Base-by-base conservation (phyloP, 1,139 yeast genomes). In the Pichia sp. region DNA sequence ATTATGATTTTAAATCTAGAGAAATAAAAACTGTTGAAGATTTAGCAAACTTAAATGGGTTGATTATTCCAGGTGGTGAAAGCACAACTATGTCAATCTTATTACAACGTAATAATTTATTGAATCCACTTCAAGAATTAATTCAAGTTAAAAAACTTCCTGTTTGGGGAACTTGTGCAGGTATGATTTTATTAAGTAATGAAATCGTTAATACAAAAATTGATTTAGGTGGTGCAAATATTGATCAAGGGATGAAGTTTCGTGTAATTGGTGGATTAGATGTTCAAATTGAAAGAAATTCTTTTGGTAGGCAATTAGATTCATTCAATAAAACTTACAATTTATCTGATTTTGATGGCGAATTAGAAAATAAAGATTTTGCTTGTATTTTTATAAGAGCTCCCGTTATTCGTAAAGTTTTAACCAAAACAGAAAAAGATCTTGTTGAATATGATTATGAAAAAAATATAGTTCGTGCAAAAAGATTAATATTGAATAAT, bases 81-180 rank as follows among this genome's bases (percentile, higher is more conserved):
- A 78, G 87, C 39, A 84, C 94, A 1, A 63, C 88, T 9, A 84
- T 85, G 48, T 79, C 89, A 1, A 65, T 81, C 31, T 76, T 84
- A 32, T 84, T 93, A 1, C 80, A 81, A 56, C 63, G 88, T 43
- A 73, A 80, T 0, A 72, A 73, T 1, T 57, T 85, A 53, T 62
- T 80, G 15, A 69, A 69, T 26, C 82, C 83, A 5, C 63, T 85
- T 41, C 63, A 69, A 38, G 60, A 65, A 8, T 78, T 71, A 56
- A 76, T 80, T 25, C 70, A 70, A 38, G 63, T 68, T 16, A 63
- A 63, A 19, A 74, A 72, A 50, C 37, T 55, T 9, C 78, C 86
- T 1, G 71, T 78, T 23, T 85, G 94, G 94, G 94, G 94, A 0
- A 85, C 94, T 1, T 85, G 94, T 62, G 94, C 94, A 5, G 95